Conservation (phyloP, 495 filamentous ascomycete species). For the Cercophora sp. region DNA sequence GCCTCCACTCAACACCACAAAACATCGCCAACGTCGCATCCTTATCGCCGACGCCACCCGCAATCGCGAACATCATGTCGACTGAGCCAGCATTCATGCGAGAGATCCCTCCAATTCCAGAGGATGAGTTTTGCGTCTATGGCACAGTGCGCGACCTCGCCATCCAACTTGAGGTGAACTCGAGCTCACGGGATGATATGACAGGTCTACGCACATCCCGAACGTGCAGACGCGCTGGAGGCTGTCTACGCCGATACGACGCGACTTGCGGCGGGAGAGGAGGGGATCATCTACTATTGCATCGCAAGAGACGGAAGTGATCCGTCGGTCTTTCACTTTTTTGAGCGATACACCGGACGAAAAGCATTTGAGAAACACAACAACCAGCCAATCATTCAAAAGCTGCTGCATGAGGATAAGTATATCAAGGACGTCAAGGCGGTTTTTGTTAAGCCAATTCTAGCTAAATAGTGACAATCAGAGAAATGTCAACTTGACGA, state of each 20-base stretch:
- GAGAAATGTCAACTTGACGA: no score
- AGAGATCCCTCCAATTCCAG: constrained; percentile 7
- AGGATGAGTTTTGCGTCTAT: constrained; percentile 15
- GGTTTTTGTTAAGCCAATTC: constrained; percentile 19
- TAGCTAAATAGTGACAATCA: no score
- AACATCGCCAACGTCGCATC: no score
- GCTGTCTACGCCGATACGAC: constrained; percentile 33
- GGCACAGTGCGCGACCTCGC: neutral
- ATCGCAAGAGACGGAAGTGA: constrained; percentile 27
- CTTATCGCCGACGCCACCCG: no score
- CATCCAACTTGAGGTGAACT: no score
- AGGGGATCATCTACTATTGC: constrained; percentile 33
- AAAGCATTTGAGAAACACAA: constrained; percentile 34
- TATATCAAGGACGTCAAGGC: constrained; percentile 28
- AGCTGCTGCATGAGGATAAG: constrained; percentile 29
- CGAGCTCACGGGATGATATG: no score
- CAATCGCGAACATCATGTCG: no score
- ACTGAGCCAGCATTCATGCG: no score
- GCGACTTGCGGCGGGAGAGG: constrained; percentile 26
- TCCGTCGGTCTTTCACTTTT: constrained; percentile 34
- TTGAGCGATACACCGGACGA: constrained; percentile 28
- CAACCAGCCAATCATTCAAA: constrained; percentile 28
- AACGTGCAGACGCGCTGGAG: constrained; percentile 35
- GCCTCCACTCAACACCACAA: no score
- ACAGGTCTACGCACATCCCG: constrained; percentile 32